A percentile compares a stretch with the other conserved stretches of the same genome.
phyloP scores from a whole-genome alignment of 169 alveolate species.

The Sarcocystis neurona region DNA sequence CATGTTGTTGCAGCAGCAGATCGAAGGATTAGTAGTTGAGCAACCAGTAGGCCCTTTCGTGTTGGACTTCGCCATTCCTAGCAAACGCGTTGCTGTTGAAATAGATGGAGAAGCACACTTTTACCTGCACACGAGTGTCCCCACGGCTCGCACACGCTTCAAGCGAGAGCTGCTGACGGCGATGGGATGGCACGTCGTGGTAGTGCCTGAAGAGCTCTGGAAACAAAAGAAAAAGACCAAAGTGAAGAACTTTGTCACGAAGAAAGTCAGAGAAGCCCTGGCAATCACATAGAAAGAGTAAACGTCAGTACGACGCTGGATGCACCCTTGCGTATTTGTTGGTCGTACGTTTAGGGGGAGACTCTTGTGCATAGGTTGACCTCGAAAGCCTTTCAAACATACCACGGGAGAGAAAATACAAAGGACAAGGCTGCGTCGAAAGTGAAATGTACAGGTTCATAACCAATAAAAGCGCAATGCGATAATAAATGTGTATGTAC shows the following conservation, averaged over 20 bases:
- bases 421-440: too few relatives aligned
- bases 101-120: conserved; percentile 19
- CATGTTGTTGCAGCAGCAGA: neutral
- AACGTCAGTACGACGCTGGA: too few relatives aligned
- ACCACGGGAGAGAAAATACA: too few relatives aligned
- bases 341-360: too few relatives aligned
- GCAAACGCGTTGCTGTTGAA: neutral
- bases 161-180: conserved; percentile 33
- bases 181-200: conserved; percentile 33
- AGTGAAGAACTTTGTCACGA: neutral
- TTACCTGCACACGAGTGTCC: conserved; percentile 5
- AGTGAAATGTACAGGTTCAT: too few relatives aligned
- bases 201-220: conserved; percentile 26
- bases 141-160: conserved; percentile 8
- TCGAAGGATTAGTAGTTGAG: conserved; percentile 25
- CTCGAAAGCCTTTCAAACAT: too few relatives aligned
- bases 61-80: conserved; percentile 14
- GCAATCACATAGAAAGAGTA: too few relatives aligned
- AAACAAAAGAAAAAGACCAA: neutral
- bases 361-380: too few relatives aligned
- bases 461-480: too few relatives aligned
- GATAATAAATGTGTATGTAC: too few relatives aligned
- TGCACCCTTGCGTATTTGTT: too few relatives aligned
- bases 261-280: conserved; percentile 13
- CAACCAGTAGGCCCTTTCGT: conserved; percentile 13